phyloP scores from a whole-genome alignment of 768 basidiomycete species.

The Boletus reticuloceps region DNA sequence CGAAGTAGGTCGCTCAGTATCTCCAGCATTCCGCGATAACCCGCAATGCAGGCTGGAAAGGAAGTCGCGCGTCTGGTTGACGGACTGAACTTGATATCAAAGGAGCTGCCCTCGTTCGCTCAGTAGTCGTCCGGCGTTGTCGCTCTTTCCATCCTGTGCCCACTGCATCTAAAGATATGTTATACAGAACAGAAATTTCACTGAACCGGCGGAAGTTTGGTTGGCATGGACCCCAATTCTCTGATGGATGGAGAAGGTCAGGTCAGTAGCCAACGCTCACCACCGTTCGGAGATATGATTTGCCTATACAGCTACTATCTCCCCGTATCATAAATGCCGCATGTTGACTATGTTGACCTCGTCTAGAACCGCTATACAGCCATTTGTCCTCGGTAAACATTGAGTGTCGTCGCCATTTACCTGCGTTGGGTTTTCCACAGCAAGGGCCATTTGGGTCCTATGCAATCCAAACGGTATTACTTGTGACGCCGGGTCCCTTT shows the following conservation, averaged over 20 bases:
- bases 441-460: background rate
- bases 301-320: background rate
- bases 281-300: background rate
- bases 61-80: constrained; percentile 32
- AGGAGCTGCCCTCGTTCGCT: constrained; percentile 21
- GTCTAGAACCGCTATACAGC: background rate
- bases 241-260: background rate
- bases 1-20: constrained; percentile 43
- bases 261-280: background rate
- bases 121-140: constrained; percentile 7
- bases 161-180: background rate
- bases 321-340: too few species aligned
- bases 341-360: too few species aligned
- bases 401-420: background rate
- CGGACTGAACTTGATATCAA: constrained; percentile 20
- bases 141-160: constrained; percentile 1
- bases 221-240: background rate
- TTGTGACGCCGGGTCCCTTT: background rate
- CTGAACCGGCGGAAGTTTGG: background rate
- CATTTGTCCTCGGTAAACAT: background rate
- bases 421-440: background rate
- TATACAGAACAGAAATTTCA: background rate
- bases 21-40: background rate
- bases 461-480: background rate
- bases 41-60: constrained; percentile 18